A percentile compares a stretch with the other conserved stretches of the same genome.
Evolutionary conservation across 2,329 filamentous ascomycete genomes (phyloP).

Genomic region (Monilinia aucupariae): DNA sequence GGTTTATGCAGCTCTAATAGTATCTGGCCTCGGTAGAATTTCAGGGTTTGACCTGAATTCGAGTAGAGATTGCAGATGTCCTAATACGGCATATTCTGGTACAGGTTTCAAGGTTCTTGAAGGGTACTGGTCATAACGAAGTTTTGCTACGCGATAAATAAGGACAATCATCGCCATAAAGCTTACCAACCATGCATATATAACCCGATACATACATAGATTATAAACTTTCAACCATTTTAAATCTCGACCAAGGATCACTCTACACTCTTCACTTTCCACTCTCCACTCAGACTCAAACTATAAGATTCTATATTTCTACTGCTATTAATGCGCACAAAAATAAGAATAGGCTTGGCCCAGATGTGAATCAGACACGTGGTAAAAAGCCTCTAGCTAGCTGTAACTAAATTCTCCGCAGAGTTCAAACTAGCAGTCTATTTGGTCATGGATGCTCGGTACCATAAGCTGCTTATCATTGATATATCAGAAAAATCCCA

Average conservation of each 20-base stretch:
- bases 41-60: too few species aligned
- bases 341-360: not conserved
- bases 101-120: not conserved
- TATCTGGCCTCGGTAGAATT: not conserved
- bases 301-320: not conserved
- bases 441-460: not conserved
- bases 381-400: not conserved
- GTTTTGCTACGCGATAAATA: too few species aligned
- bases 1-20: not conserved
- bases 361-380: not conserved
- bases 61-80: not conserved
- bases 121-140: too few species aligned
- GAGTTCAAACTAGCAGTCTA: too few species aligned
- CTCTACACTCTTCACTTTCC: too few species aligned
- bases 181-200: not conserved
- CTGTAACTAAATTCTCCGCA: too few species aligned
- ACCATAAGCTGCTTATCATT: not conserved
- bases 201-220: not conserved
- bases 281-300: not conserved
- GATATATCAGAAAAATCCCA: too few species aligned
- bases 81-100: not conserved
- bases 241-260: too few species aligned
- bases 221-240: not conserved
- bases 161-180: too few species aligned
- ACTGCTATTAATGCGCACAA: not conserved